These are phyloP conservation scores for Cavenderia fasciculata DNA, from an alignment of 78 protist genomes.

Conservation along the genomic window DNA sequence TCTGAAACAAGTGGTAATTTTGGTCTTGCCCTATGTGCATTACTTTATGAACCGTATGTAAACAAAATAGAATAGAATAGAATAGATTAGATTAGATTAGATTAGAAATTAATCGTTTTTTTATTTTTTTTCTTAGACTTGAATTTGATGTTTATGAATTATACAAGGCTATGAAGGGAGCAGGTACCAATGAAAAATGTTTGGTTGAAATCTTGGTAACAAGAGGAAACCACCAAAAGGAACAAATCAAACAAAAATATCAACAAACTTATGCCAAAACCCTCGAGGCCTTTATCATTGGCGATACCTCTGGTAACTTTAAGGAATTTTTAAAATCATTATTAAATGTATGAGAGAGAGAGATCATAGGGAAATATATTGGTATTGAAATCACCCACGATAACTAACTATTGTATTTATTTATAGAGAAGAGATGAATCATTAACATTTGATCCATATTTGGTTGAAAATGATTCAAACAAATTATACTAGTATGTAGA, in stretches of 20 bases:
- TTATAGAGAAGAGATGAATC: constrained; percentile 2
- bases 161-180: constrained; percentile 31
- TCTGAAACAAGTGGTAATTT: constrained; percentile 59
- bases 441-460: neutral
- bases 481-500: constrained; percentile 14
- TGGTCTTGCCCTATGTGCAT: constrained; percentile 29
- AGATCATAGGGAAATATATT: no score
- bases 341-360: neutral
- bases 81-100: no score
- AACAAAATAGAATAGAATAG: no score
- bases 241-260: neutral
- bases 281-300: neutral
- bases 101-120: no score
- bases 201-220: constrained; percentile 28
- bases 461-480: constrained; percentile 6
- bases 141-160: neutral
- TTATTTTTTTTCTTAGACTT: no score
- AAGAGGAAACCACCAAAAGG: constrained; percentile 43
- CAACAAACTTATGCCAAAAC: neutral
- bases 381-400: no score
- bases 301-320: neutral
- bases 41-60: constrained; percentile 63
- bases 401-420: no score
- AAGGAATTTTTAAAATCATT: neutral
- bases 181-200: constrained; percentile 4